These are phyloP conservation scores for Starmerella sirachaensis DNA, from an alignment of 805 yeast species.

Conservation along the genomic window DNA sequence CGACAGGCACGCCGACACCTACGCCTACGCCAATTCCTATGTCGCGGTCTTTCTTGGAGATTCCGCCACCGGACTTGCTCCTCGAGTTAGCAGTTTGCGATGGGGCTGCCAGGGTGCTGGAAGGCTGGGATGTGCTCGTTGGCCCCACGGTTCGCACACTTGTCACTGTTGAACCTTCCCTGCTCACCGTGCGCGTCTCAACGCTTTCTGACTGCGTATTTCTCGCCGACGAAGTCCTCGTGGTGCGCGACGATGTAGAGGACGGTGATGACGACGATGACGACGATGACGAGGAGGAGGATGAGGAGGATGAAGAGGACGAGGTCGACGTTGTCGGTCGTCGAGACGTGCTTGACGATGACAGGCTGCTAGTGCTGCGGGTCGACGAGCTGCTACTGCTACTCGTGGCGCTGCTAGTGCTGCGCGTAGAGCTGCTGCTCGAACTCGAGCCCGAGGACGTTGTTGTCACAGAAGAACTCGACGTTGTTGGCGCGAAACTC, in stretches of 20 bases:
- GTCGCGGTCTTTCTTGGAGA: constrained; percentile 26
- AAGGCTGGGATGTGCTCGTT: neutral
- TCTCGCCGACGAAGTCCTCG: neutral
- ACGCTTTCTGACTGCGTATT: neutral
- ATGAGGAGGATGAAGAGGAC: neutral
- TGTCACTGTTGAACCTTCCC: constrained; percentile 2
- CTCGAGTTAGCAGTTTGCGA: neutral
- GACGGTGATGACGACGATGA: too few relatives aligned
- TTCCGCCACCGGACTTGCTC: neutral
- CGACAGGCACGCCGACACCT: constrained; percentile 59
- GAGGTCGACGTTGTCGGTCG: neutral
- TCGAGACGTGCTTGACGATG: neutral
- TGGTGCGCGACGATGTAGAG: constrained; percentile 1
- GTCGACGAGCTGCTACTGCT: neutral
- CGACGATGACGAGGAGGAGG: constrained; percentile 4
- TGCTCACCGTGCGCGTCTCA: constrained; percentile 3
- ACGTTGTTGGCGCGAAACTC: too few relatives aligned
- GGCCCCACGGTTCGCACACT: constrained; percentile 4
- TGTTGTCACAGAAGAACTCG: too few relatives aligned
- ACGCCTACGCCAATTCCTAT: constrained; percentile 59
- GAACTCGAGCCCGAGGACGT: constrained; percentile 4
- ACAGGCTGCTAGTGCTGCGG: neutral
- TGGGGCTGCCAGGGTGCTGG: constrained; percentile 6
- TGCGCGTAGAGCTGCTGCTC: constrained; percentile 1
- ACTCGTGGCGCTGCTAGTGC: neutral